Evolutionary conservation across 1,139 yeast genomes (phyloP), one percentile per base, ranked within the genome.

Genomic region (Trichomonascaceae sp.): DNA sequence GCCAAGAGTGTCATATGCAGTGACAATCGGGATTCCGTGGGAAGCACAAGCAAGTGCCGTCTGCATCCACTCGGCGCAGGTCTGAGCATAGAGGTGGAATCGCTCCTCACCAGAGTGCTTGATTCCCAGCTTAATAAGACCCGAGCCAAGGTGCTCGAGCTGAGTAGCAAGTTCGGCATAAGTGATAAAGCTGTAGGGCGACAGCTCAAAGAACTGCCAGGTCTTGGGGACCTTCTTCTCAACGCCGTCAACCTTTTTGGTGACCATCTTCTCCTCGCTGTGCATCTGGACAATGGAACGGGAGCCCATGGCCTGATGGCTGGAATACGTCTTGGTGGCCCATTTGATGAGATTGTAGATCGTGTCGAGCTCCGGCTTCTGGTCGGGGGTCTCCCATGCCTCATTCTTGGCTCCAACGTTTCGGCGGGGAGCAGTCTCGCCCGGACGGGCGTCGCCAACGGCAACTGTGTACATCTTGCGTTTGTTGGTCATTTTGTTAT

Each of bases 1-100:
- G 40, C 98, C 98, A 44, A 89, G 67, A 27, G 98, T 87, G 57
- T 89, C 99, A 59, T 89, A 89, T 27, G 98, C 97, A 18, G 99
- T 92, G 30, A 85, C 98, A 41, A 81, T 71, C 16, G 97, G 82
- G 41, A 92, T 75, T 35, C 72, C 62, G 58, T 85, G 94, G 39
- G 84, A 63, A 48, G 73, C 71, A 35, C 81, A 68, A 13, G 87
- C 94, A 44, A 85, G 59, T 44, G 77, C 89, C 28, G 84, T 70
- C 60, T 82, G 82, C 79, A 89, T 71, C 98, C 98, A 89, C 52
- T 72, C 73, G 36, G 74, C 79, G 23, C 93, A 78, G 17, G 95
- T 63, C 23, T 80, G 60, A 26, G 95, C 95, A 59, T 76, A 92
- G 37, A 89, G 69, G 57, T 87, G 95, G 47, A 87, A 56, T 48